A percentile compares a stretch with the other conserved stretches of the same genome.
phyloP scores from a whole-genome alignment of 495 filamentous ascomycete species.

The Hapsidospora chrysogenum region DNA sequence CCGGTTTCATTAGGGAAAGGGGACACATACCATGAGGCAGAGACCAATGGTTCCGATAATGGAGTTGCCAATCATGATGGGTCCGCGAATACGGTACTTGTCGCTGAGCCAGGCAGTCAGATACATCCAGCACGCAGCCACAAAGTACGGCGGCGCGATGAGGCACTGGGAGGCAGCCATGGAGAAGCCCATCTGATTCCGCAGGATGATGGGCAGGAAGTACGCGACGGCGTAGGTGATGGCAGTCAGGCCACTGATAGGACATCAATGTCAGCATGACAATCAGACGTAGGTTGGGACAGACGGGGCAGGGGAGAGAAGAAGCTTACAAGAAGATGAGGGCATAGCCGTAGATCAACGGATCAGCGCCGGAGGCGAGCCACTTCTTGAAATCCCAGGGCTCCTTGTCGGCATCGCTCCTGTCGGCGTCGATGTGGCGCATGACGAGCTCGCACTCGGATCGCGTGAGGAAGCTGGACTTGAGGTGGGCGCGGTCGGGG shows the following conservation, averaged over 20 bases:
- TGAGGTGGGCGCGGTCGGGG: slow-evolving; percentile 33
- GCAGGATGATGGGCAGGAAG: slow-evolving; percentile 48
- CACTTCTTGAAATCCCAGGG: slow-evolving; percentile 33
- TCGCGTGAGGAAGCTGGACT: slow-evolving; percentile 33
- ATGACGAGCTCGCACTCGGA: slow-evolving; percentile 34
- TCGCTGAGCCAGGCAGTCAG: slow-evolving; percentile 33
- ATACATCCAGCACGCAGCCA: slow-evolving; percentile 41
- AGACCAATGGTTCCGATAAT: slow-evolving; percentile 22
- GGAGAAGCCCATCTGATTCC: slow-evolving; percentile 31
- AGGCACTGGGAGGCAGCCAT: slow-evolving; percentile 38
- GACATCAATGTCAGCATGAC: too few species aligned
- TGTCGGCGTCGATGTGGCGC: slow-evolving; percentile 35
- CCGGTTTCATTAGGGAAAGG: slow-evolving; percentile 10
- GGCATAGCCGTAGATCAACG: slow-evolving; percentile 39
- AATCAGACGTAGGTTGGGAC: too few species aligned
- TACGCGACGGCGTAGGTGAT: slow-evolving; percentile 44
- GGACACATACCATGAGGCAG: slow-evolving; percentile 30
- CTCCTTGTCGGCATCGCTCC: slow-evolving; percentile 31
- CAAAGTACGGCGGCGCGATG: slow-evolving; percentile 40
- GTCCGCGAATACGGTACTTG: slow-evolving; percentile 33
- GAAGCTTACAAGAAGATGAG: slow-evolving; percentile 29
- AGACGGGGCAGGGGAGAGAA: neutral
- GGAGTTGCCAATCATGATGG: slow-evolving; percentile 36
- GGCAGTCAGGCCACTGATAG: slow-evolving; percentile 26
- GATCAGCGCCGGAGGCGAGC: slow-evolving; percentile 26